Conservation (phyloP, 139 green algal genomes). For the Auxenochlorella pyrenoidosa region DNA sequence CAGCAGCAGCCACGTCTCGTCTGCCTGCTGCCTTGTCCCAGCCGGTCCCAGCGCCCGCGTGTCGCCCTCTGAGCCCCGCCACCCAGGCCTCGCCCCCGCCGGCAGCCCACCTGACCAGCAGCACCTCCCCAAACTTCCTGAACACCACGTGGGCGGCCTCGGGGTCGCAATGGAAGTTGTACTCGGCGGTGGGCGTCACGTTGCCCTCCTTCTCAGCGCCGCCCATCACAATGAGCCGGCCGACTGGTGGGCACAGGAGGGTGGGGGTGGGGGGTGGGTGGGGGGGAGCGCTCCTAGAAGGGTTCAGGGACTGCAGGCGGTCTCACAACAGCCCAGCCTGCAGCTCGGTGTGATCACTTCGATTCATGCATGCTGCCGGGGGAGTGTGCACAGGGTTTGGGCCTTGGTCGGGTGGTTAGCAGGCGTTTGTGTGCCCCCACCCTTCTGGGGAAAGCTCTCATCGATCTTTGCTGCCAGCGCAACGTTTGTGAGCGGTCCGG, state of each 20-base stretch:
- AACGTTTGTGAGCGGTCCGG: constrained; percentile 57
- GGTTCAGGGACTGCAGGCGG: too few species aligned
- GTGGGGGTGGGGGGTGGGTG: too few species aligned
- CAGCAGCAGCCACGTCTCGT: background rate
- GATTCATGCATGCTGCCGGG: too few species aligned
- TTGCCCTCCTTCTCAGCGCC: constrained; percentile 45
- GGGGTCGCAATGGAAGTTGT: constrained; percentile 58
- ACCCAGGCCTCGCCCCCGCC: background rate
- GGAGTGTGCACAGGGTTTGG: too few species aligned
- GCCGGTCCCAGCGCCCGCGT: background rate
- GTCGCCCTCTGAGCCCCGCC: background rate
- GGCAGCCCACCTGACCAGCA: constrained; percentile 9
- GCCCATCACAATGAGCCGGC: constrained; percentile 51
- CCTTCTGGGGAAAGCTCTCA: constrained; percentile 1
- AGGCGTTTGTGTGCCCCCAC: background rate
- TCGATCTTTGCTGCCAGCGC: constrained; percentile 47
- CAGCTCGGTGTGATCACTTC: too few species aligned
- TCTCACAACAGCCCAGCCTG: too few species aligned
- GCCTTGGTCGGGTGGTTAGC: too few species aligned
- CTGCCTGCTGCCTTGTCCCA: background rate
- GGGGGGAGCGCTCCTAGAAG: too few species aligned
- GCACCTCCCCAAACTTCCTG: constrained; percentile 29
- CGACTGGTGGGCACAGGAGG: constrained; percentile 14
- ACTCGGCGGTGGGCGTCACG: constrained; percentile 46
- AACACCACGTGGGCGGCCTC: constrained; percentile 52